Conservation (phyloP, 225 moss, liverwort and hornwort species). For the Polytrichum commune region DNA sequence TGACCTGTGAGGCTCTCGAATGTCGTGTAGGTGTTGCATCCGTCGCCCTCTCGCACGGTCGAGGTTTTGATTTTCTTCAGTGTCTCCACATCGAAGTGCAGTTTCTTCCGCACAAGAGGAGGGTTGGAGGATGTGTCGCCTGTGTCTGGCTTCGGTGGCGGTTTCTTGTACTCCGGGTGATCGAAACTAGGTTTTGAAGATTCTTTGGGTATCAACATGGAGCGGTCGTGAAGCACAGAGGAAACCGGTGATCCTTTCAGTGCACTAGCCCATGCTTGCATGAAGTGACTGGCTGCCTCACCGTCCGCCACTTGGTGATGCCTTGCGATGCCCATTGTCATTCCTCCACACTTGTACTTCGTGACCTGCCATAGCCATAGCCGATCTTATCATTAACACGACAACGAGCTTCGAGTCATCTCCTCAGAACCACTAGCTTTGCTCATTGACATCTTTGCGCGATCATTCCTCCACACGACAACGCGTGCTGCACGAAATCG, state of each 20-base stretch:
- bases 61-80: conserved; percentile 60
- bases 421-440: neutral
- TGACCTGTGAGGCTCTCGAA: conserved; percentile 84
- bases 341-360: conserved; percentile 46
- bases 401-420: too few species aligned
- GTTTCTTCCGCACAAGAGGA: conserved; percentile 53
- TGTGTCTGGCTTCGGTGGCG: conserved; percentile 24
- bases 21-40: conserved; percentile 53
- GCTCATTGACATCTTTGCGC: neutral
- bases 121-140: conserved; percentile 17
- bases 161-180: conserved; percentile 72
- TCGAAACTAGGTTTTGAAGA: conserved; percentile 62
- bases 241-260: conserved; percentile 39
- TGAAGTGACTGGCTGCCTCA: conserved; percentile 63
- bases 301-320: conserved; percentile 95
- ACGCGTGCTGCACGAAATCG: too few species aligned
- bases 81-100: conserved; percentile 57
- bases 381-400: neutral
- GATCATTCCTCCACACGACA: neutral
- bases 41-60: conserved; percentile 50
- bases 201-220: conserved; percentile 55
- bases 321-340: conserved; percentile 77
- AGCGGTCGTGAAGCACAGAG: conserved; percentile 58
- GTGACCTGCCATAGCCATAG: conserved; percentile 38
- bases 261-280: conserved; percentile 69